A percentile compares a stretch with the other conserved stretches of the same genome.
Evolutionary conservation across 2,329 filamentous ascomycete genomes (phyloP).

Genomic region (Pseudophaeomoniella oleicola): DNA sequence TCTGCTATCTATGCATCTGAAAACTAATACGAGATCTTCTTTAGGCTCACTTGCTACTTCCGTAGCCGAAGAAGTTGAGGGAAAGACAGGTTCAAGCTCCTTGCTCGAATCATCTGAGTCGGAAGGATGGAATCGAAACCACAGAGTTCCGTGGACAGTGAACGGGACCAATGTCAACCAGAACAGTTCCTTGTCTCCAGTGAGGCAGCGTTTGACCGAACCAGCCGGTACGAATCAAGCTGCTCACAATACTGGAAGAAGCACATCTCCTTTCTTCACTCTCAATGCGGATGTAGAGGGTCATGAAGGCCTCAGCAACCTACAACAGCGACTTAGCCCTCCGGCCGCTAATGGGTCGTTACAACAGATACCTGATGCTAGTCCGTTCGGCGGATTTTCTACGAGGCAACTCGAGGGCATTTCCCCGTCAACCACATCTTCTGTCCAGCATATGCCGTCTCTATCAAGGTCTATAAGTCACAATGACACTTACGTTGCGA

Average conservation of each 20-base stretch:
- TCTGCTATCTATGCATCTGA: no score
- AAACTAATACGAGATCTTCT: no score
- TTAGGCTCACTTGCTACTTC: no score
- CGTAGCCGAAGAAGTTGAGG: constrained; percentile 22
- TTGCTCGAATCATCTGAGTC: constrained; percentile 55
- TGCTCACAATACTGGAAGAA: neutral
- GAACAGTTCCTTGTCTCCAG: neutral
- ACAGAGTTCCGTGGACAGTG: constrained; percentile 42
- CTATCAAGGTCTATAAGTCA: neutral
- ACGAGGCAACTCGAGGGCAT: neutral
- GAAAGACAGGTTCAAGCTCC: constrained; percentile 54
- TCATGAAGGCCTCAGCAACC: neutral
- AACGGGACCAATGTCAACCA: constrained; percentile 1
- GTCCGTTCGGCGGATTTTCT: neutral
- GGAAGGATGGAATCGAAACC: constrained; percentile 43
- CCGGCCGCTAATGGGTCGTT: neutral
- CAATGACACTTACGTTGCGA: neutral
- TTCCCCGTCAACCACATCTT: neutral
- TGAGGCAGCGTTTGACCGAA: neutral
- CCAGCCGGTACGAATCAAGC: constrained; percentile 1
- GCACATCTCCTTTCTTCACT: neutral
- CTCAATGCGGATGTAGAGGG: no score
- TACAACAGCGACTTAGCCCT: neutral
- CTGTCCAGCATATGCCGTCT: neutral
- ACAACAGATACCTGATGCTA: neutral